Conservation (phyloP, 306 rosid genomes). For the Quercus gilva region DNA sequence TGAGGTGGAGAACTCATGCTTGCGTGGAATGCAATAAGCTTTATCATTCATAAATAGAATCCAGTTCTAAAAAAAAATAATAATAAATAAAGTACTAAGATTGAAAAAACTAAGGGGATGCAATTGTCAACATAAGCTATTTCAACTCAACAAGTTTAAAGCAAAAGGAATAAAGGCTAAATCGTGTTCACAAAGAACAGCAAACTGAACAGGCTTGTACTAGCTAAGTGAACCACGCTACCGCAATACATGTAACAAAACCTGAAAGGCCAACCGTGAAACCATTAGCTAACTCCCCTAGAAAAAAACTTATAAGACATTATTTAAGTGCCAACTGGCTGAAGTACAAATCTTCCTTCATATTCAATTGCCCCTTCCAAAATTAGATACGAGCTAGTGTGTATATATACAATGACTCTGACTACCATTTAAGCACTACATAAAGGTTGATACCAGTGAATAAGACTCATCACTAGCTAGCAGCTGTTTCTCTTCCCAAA, state of each 20-base stretch:
- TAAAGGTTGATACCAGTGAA: conserved; percentile 7
- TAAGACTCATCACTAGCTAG: conserved; percentile 1
- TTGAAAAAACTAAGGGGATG: background rate
- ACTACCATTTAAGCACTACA: conserved; percentile 13
- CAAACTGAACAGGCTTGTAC: too few species aligned
- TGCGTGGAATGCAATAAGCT: background rate
- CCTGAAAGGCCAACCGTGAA: background rate
- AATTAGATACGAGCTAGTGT: background rate
- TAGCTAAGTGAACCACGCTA: too few species aligned
- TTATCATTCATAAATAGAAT: background rate
- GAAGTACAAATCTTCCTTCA: background rate
- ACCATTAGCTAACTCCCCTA: too few species aligned
- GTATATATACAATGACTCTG: conserved; percentile 5
- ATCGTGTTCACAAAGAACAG: background rate
- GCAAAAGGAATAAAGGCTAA: too few species aligned
- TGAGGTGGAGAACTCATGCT: background rate
- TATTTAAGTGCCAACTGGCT: background rate
- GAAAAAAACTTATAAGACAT: background rate
- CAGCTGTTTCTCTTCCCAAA: conserved; percentile 26
- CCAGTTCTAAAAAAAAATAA: background rate
- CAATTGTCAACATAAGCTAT: background rate
- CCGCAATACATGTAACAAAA: background rate
- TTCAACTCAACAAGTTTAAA: too few species aligned
- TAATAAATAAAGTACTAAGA: background rate
- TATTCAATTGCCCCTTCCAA: background rate